Evolutionary conservation across 352 stramenopile genomes (phyloP).

Genomic region (Hyaloperonospora arabidopsidis): DNA sequence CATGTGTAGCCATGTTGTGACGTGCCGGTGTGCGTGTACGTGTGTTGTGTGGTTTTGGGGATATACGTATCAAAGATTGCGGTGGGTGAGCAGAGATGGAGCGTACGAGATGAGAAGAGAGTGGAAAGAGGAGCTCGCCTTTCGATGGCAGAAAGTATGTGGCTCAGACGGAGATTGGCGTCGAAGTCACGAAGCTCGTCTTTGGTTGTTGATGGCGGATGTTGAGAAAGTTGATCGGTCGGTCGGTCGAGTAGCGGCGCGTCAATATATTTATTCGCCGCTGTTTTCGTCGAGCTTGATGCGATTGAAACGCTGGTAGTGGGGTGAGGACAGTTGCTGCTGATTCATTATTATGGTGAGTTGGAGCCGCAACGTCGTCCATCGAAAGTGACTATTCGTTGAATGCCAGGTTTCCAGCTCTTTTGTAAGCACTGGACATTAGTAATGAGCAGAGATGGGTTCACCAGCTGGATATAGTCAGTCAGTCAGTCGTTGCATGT

Average conservation of each 20-base stretch:
- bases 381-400: too few relatives aligned
- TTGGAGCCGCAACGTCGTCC: too few relatives aligned
- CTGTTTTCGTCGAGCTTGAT: constrained; percentile 11
- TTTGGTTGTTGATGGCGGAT: background rate
- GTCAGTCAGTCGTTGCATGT: too few relatives aligned
- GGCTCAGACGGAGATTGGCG: constrained; percentile 14
- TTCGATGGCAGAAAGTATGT: constrained; percentile 33
- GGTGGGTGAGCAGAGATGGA: constrained; percentile 11
- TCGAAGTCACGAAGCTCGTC: constrained; percentile 16
- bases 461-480: too few relatives aligned
- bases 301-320: constrained; percentile 5
- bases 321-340: background rate
- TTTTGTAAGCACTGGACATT: too few relatives aligned
- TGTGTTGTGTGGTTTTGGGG: constrained; percentile 23
- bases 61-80: constrained; percentile 20
- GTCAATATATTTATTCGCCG: constrained; percentile 44
- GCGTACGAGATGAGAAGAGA: constrained; percentile 7
- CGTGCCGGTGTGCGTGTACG: constrained; percentile 20
- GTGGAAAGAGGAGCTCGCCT: constrained; percentile 15
- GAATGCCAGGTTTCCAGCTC: too few relatives aligned
- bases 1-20: constrained; percentile 25
- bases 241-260: constrained; percentile 16
- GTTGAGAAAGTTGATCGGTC: constrained; percentile 2
- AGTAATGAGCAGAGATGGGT: too few relatives aligned
- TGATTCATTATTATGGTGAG: too few relatives aligned